Evolutionary conservation across 129 eudicot genomes (phyloP), one percentile per base, ranked within the genome.

Genomic region (Chrysanthemum lavandulifolium): DNA sequence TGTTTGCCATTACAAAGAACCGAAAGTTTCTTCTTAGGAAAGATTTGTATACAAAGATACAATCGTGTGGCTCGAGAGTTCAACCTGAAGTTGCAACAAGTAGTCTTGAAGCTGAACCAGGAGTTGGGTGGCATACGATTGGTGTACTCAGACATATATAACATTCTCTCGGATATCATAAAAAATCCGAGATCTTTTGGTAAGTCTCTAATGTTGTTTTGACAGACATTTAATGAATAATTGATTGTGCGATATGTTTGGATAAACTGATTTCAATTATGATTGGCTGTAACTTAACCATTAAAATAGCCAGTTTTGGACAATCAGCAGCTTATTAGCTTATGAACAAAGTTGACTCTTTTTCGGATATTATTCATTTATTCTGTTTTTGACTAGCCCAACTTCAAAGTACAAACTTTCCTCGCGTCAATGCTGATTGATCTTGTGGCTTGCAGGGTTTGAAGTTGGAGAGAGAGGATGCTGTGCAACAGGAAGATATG

Each of bases 1-100:
- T 92, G 98, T 58, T 76, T 92, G 75, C 98, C 98, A 5, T 49
- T 89, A 57, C 89, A 89, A 73, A 83, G 96, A 76, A 77, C 89
- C 36, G 61, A 62, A 71, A 80, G 86, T 61, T 2, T 84, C 14
- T 11, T 79, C 2, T 33, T 19, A 13, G 79, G 79, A 69, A 65
- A 79, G 49, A 43, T 23, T 0, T 92, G 98, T 36, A 74, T 73
- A 68, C 84, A 82, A 36, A 74, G 54, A n/a, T 92, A 92, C 83
- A 92, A 92, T 66, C 50, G 31, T 19, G 94, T 92, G 86, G 98
- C 98, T 8, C 61, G 25, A 25, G 79, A 76, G 15, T 92, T 79
- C 81, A 92, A 92, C 61, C 65, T 21, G 65, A 92, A 92, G 84
- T 79, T 92, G 80, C 64, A 66, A 29, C 87, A 47, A 61, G 47